Evolutionary conservation across 768 basidiomycete genomes (phyloP).

Genomic region (Trametes gibbosa): DNA sequence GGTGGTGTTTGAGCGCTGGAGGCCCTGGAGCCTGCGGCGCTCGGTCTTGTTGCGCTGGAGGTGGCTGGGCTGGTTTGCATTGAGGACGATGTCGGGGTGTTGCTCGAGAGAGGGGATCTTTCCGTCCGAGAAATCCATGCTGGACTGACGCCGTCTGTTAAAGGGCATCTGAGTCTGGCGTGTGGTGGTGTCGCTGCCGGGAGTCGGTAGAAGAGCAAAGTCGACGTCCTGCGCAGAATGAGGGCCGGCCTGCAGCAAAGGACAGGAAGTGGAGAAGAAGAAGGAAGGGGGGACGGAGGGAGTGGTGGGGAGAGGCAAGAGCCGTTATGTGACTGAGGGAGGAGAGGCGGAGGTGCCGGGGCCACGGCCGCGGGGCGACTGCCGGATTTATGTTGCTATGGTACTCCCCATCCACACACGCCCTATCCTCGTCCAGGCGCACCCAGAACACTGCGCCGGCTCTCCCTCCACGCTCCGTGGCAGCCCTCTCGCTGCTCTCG

Average conservation of each 20-base stretch:
- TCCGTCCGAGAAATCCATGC: constrained; percentile 68
- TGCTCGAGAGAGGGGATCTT: constrained; percentile 44
- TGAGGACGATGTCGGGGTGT: constrained; percentile 41
- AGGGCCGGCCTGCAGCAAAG: constrained; percentile 46
- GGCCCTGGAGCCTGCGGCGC: constrained; percentile 76
- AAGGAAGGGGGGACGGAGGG: constrained; percentile 15
- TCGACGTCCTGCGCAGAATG: constrained; percentile 33
- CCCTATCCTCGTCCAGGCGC: background rate
- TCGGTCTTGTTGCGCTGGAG: constrained; percentile 87
- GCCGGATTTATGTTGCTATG: constrained; percentile 23
- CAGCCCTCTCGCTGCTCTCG: background rate
- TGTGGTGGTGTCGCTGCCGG: constrained; percentile 2
- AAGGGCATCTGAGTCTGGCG: constrained; percentile 27
- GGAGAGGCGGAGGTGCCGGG: background rate
- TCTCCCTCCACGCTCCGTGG: background rate
- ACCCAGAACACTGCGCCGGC: constrained; percentile 4
- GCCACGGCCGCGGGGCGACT: background rate
- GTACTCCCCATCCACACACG: too few species aligned
- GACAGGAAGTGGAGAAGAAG: constrained; percentile 18
- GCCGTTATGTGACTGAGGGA: constrained; percentile 21
- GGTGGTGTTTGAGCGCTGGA: constrained; percentile 60
- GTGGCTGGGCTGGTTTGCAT: constrained; percentile 38
- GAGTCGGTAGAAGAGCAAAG: constrained; percentile 11
- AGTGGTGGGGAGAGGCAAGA: constrained; percentile 9
- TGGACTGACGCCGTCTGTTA: constrained; percentile 49